These are phyloP conservation scores for Penicillium ucsense DNA, from an alignment of 495 filamentous ascomycete species.

Conservation along the genomic window DNA sequence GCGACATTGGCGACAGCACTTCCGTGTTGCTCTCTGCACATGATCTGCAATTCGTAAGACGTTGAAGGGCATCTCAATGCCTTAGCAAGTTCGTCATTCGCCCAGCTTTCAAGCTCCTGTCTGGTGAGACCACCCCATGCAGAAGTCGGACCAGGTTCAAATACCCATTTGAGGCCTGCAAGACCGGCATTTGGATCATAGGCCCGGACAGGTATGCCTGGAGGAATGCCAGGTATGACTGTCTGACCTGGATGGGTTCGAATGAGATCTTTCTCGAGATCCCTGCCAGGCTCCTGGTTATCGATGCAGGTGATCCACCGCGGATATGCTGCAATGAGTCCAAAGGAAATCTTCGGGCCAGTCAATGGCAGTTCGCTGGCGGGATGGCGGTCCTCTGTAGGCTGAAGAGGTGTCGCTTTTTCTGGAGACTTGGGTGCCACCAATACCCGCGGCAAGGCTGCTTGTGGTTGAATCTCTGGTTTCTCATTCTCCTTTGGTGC, in stretches of 20 bases:
- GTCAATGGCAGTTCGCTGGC: neutral
- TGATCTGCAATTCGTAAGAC: slow-evolving; percentile 4
- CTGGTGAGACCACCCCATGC: neutral
- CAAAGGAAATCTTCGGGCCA: slow-evolving; percentile 3
- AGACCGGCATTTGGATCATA: slow-evolving; percentile 7
- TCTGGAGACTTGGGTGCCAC: too few relatives aligned
- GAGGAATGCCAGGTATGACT: neutral
- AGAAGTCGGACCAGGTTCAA: slow-evolving; percentile 17
- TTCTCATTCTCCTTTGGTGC: too few relatives aligned
- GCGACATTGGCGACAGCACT: slow-evolving; percentile 6
- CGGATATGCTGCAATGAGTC: slow-evolving; percentile 7
- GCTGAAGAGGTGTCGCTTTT: too few relatives aligned
- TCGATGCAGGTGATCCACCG: slow-evolving; percentile 9
- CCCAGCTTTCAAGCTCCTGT: neutral
- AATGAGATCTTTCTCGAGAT: slow-evolving; percentile 1
- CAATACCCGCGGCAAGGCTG: too few relatives aligned
- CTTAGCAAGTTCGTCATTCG: neutral
- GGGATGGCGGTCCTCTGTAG: neutral
- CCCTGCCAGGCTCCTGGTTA: neutral
- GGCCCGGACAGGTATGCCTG: neutral
- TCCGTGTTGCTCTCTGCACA: slow-evolving; percentile 4
- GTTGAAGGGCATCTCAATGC: slow-evolving; percentile 5
- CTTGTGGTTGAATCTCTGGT: too few relatives aligned
- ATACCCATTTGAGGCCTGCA: slow-evolving; percentile 13
- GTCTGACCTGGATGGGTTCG: slow-evolving; percentile 1